Conservation (phyloP, 2,329 filamentous ascomycete genomes). For the Dichotomopilus funicola region DNA sequence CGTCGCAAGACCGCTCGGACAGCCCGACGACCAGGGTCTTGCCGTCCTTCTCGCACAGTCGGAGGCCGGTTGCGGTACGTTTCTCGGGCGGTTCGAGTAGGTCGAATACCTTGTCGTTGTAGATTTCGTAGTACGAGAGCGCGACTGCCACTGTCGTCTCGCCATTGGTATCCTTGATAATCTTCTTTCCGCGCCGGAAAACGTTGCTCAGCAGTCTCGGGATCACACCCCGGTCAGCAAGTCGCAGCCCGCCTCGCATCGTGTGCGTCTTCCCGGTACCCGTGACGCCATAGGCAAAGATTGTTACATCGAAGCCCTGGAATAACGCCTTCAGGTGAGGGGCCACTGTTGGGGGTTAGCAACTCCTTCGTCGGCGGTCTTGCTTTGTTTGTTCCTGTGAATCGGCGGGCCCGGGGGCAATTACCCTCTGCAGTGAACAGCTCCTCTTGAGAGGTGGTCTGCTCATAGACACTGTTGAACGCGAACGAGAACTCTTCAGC, state of each 20-base stretch:
- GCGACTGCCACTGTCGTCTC: slow-evolving; percentile 65
- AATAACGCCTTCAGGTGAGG: slow-evolving; percentile 90
- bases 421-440: slow-evolving; percentile 84
- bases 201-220: slow-evolving; percentile 78
- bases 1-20: slow-evolving; percentile 73
- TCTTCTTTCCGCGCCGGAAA: slow-evolving; percentile 78
- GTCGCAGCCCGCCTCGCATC: slow-evolving; percentile 83
- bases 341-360: slow-evolving; percentile 53
- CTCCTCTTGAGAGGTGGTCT: slow-evolving; percentile 71
- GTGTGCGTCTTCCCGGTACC: slow-evolving; percentile 94
- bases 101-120: slow-evolving; percentile 93
- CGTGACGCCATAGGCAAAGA: slow-evolving; percentile 90
- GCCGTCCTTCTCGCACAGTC: slow-evolving; percentile 76
- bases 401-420: neutral
- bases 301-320: slow-evolving; percentile 77
- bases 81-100: slow-evolving; percentile 83
- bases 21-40: slow-evolving; percentile 83
- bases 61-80: slow-evolving; percentile 71
- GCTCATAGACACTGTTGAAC: slow-evolving; percentile 89
- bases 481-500: slow-evolving; percentile 87
- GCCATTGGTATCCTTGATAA: slow-evolving; percentile 69
- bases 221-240: slow-evolving; percentile 82
- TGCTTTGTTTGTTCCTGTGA: too few relatives aligned
- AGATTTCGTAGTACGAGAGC: slow-evolving; percentile 93
- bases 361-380: neutral